Evolutionary conservation across 1,139 yeast species (phyloP), one percentile per base, ranked within the genome.

Genomic region (Kluyveromyces marxianus): DNA sequence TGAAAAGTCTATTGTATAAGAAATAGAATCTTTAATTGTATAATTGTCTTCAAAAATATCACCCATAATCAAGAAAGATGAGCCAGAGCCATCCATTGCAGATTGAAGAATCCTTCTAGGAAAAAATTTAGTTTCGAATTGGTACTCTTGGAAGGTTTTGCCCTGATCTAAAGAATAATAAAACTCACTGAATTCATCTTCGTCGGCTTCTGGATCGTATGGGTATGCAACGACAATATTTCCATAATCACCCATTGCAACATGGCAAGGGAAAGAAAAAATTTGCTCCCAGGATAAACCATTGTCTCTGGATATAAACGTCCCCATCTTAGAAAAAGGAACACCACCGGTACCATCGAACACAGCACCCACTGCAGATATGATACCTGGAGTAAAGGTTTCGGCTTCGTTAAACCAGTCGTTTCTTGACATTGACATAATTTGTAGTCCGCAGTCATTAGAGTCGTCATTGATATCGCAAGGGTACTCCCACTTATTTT

Each of bases 231-330:
- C 68, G 38, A 87, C 74, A 4, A 87, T 63, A 60, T 87, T 87
- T 42, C 96, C 97, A 48, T 77, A 77, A 63, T 88, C 95, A 46
- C 94, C 96, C 66, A 81, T 83, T 0, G 83, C 71, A 53, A 76
- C 81, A 4, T 72, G 58, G 39, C 79, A 70, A 1, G 89, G 79
- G 36, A 70, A 75, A 36, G 78, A 77, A 27, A 80, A 57, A 0
- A 80, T 76, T 48, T 70, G 61, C 36, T 64, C 65, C 96, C 96
- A 89, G 0, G 81, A 68, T 5, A 73, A 63, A 25, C 96, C 96
- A 35, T 89, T 92, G 65, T 88, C 88, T 51, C 86, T 73, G 0
- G 95, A 85, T 4, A 85, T 59, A 62, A 72, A 87, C 1, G 89
- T 80, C 26, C 43, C 45, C 33, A 27, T 54, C 8, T 37, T 27